These are phyloP conservation scores for Arthrinium phaeospermum DNA, from an alignment of 2,329 filamentous ascomycete species.

Conservation along the genomic window DNA sequence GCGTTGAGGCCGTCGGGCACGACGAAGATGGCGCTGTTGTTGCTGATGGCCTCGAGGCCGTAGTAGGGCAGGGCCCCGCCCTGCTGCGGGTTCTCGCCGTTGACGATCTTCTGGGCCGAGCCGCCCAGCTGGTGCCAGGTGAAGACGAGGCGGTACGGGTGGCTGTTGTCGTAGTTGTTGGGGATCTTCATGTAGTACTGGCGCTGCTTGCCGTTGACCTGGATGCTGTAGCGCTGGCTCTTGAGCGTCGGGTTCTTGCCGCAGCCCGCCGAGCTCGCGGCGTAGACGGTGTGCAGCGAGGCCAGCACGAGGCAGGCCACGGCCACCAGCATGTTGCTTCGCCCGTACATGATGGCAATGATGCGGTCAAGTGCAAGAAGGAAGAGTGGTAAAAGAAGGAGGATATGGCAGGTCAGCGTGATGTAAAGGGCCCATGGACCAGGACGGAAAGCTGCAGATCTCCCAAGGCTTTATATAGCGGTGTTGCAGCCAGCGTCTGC, in stretches of 20 bases:
- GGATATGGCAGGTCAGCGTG: background rate
- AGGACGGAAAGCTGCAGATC: background rate
- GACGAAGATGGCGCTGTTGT: slow-evolving; percentile 40
- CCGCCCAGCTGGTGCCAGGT: slow-evolving; percentile 44
- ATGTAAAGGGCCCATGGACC: background rate
- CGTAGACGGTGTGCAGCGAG: slow-evolving; percentile 21
- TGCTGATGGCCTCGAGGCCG: slow-evolving; percentile 38
- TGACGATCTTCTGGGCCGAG: slow-evolving; percentile 39
- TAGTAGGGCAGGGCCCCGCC: slow-evolving; percentile 40
- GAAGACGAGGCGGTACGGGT: slow-evolving; percentile 45
- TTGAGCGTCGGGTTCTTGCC: slow-evolving; percentile 32
- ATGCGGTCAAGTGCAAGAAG: background rate
- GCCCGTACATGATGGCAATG: background rate
- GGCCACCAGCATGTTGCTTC: slow-evolving; percentile 12
- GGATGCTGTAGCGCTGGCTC: slow-evolving; percentile 30
- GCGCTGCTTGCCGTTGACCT: slow-evolving; percentile 40
- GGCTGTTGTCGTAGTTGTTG: slow-evolving; percentile 41
- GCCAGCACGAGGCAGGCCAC: slow-evolving; percentile 19
- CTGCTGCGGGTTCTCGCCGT: slow-evolving; percentile 26
- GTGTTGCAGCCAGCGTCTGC: background rate
- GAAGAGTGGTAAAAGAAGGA: background rate
- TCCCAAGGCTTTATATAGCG: background rate
- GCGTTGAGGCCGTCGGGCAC: slow-evolving; percentile 40
- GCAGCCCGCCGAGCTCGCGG: slow-evolving; percentile 31
- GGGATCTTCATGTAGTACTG: slow-evolving; percentile 40